Percentiles rank a stretch among this genome's conserved stretches.
These are phyloP conservation scores for Lasiodiplodia hormozganensis DNA, from an alignment of 2,329 filamentous ascomycete species.

Conservation along the genomic window DNA sequence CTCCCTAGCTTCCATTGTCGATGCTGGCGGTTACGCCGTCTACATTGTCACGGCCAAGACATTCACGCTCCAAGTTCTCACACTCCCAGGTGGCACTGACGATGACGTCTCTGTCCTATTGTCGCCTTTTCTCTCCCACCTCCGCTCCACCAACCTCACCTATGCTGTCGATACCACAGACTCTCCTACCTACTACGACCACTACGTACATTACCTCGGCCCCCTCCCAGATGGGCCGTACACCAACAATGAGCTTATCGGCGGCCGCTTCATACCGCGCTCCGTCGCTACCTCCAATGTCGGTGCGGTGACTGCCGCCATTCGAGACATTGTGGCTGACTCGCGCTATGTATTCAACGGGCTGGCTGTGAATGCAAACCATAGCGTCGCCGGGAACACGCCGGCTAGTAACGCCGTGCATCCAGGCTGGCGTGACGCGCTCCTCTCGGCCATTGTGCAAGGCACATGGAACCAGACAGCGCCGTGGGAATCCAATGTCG, in stretches of 20 bases:
- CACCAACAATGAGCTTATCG: no score
- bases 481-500: background rate
- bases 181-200: no score
- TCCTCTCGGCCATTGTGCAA: background rate
- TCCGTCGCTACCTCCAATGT: no score
- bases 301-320: no score
- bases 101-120: no score
- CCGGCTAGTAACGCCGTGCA: background rate
- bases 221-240: no score
- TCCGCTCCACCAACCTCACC: no score
- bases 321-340: conserved; percentile 29
- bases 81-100: background rate
- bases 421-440: conserved; percentile 34
- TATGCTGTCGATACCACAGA: no score
- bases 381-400: conserved; percentile 28
- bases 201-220: no score
- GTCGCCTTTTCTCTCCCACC: no score
- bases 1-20: background rate
- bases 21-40: background rate
- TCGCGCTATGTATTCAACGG: conserved; percentile 25
- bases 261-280: no score
- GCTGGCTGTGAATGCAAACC: conserved; percentile 32
- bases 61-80: no score
- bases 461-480: background rate
- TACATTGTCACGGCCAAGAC: background rate